Percentiles rank a stretch among this genome's conserved stretches.
phyloP scores from a whole-genome alignment of 2,329 filamentous ascomycete genomes.

The Juglanconis sp. region DNA sequence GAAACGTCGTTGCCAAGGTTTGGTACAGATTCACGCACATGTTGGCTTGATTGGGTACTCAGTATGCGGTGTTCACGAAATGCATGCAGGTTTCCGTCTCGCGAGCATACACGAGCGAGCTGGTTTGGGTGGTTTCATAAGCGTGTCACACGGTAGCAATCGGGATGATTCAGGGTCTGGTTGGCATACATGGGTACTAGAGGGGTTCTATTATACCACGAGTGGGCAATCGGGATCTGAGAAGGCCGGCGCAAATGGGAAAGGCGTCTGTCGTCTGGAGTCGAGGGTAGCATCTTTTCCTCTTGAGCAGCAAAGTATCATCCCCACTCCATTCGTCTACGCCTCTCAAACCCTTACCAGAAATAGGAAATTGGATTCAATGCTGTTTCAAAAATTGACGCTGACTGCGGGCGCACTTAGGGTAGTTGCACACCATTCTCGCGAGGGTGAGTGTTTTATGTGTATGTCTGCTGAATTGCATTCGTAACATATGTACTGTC shows the following conservation, averaged over 20 bases:
- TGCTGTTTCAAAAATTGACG: too few species aligned
- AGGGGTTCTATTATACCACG: not conserved
- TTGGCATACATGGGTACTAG: not conserved
- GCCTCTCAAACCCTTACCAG: not conserved
- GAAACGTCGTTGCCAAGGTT: conserved; percentile 31
- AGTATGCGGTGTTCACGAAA: not conserved
- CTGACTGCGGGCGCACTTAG: not conserved
- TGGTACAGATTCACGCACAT: conserved; percentile 17
- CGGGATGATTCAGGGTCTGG: not conserved
- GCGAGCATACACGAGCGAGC: not conserved
- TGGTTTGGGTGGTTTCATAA: not conserved
- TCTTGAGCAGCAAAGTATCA: not conserved
- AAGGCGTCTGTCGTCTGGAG: not conserved
- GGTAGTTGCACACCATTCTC: not conserved
- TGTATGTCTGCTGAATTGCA: not conserved
- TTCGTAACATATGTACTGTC: not conserved
- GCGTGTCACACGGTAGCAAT: not conserved
- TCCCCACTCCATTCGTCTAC: not conserved
- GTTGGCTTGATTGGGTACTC: not conserved
- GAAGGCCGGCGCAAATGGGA: not conserved
- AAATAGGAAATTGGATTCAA: not conserved
- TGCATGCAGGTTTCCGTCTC: not conserved
- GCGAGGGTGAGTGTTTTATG: not conserved
- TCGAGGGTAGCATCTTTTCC: not conserved
- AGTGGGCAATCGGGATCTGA: not conserved